phyloP scores from a whole-genome alignment of 192 early-diverging fungal species.

The Mortierella claussenii region DNA sequence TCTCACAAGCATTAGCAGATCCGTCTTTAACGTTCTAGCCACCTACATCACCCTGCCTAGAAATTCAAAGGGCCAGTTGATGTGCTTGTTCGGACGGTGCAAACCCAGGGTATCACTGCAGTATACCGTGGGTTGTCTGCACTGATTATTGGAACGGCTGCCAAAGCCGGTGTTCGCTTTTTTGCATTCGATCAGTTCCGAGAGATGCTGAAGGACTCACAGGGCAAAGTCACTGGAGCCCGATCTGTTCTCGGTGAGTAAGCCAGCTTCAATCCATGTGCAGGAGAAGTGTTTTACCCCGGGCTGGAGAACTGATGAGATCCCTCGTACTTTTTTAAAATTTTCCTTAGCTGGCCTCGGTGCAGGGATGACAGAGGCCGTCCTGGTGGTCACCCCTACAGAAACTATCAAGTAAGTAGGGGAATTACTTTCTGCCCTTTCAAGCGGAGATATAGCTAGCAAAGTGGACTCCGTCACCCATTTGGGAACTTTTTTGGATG shows the following conservation, averaged over 20 bases:
- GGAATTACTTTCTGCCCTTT: too few relatives aligned
- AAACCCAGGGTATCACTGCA: conserved; percentile 74
- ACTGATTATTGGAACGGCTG: conserved; percentile 89
- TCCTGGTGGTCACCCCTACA: conserved; percentile 87
- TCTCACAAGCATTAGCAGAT: too few relatives aligned
- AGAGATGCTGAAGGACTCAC: conserved; percentile 69
- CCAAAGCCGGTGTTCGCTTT: conserved; percentile 92
- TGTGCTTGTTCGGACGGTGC: conserved; percentile 77
- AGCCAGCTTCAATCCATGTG: not conserved
- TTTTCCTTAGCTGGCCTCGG: conserved; percentile 73
- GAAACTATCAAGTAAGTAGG: conserved; percentile 88
- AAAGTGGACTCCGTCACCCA: too few relatives aligned
- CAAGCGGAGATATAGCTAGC: too few relatives aligned
- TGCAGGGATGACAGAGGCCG: conserved; percentile 89
- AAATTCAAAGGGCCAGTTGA: conserved; percentile 85
- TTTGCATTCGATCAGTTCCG: conserved; percentile 91
- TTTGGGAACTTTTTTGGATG: too few relatives aligned
- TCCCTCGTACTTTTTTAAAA: too few relatives aligned
- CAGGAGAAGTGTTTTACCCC: too few relatives aligned
- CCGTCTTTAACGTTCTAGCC: too few relatives aligned
- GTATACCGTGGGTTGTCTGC: conserved; percentile 91
- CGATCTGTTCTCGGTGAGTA: conserved; percentile 67
- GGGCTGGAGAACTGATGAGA: too few relatives aligned
- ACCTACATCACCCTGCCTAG: too few relatives aligned
- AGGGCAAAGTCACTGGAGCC: conserved; percentile 72